Percentiles rank a stretch among this genome's conserved stretches.
These are phyloP conservation scores for Viola odorata DNA, from an alignment of 345 rosid genomes.

Conservation along the genomic window DNA sequence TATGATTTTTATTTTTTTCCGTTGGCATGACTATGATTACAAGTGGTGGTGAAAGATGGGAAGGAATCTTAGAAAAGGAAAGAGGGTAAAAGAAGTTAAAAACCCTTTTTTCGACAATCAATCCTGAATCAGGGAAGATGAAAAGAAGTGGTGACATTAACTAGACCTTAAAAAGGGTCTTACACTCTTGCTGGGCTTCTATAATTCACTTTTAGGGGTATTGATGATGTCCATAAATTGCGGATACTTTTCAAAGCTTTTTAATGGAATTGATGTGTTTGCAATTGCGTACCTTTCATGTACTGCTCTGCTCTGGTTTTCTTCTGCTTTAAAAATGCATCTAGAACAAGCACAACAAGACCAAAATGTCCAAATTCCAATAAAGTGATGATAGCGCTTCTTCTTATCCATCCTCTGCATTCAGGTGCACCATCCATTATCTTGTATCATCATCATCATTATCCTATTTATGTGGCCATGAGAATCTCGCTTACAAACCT, in stretches of 20 bases:
- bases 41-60: too few species aligned
- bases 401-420: neutral
- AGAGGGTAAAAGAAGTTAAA: neutral
- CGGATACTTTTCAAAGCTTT: conserved; percentile 22
- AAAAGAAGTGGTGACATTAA: conserved; percentile 9
- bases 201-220: conserved; percentile 16
- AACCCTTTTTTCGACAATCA: conserved; percentile 7
- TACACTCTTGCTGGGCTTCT: neutral
- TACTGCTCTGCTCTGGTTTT: neutral
- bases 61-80: neutral
- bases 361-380: conserved; percentile 13
- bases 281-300: neutral
- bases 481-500: too few species aligned
- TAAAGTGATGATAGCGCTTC: conserved; percentile 3
- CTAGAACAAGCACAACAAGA: neutral
- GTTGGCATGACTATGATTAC: too few species aligned
- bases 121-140: conserved; percentile 10
- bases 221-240: conserved; percentile 29
- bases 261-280: conserved; percentile 17
- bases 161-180: conserved; percentile 14
- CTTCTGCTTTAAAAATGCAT: neutral
- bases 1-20: too few species aligned
- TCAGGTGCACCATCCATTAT: neutral
- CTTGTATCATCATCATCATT: too few species aligned
- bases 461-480: too few species aligned